Percentiles rank a stretch among this genome's conserved stretches.
These are phyloP conservation scores for Boletales sp. DNA, from an alignment of 768 basidiomycete species.

Conservation along the genomic window DNA sequence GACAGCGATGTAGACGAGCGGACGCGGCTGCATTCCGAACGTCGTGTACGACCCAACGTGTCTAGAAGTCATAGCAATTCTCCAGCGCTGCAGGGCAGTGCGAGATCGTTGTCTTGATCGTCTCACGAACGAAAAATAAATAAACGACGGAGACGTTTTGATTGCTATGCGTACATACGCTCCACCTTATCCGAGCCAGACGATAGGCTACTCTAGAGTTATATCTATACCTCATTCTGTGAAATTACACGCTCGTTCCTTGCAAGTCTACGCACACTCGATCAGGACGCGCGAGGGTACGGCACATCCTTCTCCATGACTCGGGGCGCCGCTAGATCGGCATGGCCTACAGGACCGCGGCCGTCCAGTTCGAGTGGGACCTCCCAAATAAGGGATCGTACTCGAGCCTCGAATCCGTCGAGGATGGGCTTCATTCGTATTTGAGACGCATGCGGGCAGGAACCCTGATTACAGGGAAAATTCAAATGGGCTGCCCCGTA, in stretches of 20 bases:
- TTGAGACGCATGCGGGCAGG: too few relatives aligned
- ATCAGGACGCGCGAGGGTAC: too few relatives aligned
- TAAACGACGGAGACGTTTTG: neutral
- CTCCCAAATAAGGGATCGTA: too few relatives aligned
- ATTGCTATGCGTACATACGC: constrained; percentile 7
- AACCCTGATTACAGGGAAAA: too few relatives aligned
- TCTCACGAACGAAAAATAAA: neutral
- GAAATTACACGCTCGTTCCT: constrained; percentile 9
- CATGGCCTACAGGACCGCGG: too few relatives aligned
- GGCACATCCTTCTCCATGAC: neutral
- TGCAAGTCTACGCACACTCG: neutral
- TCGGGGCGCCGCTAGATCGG: neutral
- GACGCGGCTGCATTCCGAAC: constrained; percentile 31
- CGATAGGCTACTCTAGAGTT: constrained; percentile 26
- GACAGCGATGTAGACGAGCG: constrained; percentile 47
- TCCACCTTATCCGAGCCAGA: constrained; percentile 16
- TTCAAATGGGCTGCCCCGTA: too few relatives aligned
- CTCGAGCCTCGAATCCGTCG: too few relatives aligned
- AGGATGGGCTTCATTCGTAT: too few relatives aligned
- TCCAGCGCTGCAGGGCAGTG: constrained; percentile 36
- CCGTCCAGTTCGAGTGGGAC: too few relatives aligned
- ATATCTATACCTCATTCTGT: constrained; percentile 20
- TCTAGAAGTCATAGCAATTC: constrained; percentile 57
- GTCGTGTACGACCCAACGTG: constrained; percentile 26
- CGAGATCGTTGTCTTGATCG: constrained; percentile 13